Evolutionary conservation across 2,329 filamentous ascomycete species (phyloP).

Genomic region (Fusarium tanahbumbuense): DNA sequence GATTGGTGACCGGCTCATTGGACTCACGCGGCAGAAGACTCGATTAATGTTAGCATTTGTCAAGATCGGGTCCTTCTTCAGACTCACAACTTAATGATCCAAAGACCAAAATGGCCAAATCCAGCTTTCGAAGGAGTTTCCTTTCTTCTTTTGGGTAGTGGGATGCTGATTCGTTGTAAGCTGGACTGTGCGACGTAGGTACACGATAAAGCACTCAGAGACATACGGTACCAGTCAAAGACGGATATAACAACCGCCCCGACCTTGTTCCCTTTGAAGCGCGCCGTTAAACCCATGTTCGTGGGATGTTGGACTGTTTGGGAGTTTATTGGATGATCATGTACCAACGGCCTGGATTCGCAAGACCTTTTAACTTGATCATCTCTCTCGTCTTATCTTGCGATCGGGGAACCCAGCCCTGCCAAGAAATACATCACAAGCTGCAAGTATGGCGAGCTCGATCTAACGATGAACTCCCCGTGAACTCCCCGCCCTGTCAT

Average conservation of each 20-base stretch:
- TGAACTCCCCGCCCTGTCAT: rapidly evolving
- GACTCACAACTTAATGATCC: not conserved
- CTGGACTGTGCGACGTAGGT: rapidly evolving
- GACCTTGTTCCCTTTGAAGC: not conserved
- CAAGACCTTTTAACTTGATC: not conserved
- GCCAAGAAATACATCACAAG: too few species aligned
- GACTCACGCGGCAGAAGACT: slow-evolving; percentile 14
- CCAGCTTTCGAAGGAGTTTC: slow-evolving; percentile 2
- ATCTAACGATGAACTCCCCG: not conserved
- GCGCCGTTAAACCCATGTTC: not conserved
- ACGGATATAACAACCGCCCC: not conserved
- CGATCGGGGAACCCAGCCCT: too few species aligned
- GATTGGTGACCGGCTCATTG: rapidly evolving
- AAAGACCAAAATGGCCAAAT: not conserved
- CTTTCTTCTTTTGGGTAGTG: slow-evolving; percentile 3
- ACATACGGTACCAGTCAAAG: slow-evolving; percentile 11
- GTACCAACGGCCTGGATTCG: not conserved
- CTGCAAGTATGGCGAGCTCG: not conserved
- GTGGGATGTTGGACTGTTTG: rapidly evolving
- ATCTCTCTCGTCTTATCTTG: not conserved
- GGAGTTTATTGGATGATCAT: not conserved
- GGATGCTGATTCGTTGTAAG: not conserved
- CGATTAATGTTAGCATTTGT: not conserved
- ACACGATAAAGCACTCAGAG: too few species aligned
- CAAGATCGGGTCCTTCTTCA: not conserved